Conservation (phyloP, 306 rosid genomes). For the Quercus variabilis region DNA sequence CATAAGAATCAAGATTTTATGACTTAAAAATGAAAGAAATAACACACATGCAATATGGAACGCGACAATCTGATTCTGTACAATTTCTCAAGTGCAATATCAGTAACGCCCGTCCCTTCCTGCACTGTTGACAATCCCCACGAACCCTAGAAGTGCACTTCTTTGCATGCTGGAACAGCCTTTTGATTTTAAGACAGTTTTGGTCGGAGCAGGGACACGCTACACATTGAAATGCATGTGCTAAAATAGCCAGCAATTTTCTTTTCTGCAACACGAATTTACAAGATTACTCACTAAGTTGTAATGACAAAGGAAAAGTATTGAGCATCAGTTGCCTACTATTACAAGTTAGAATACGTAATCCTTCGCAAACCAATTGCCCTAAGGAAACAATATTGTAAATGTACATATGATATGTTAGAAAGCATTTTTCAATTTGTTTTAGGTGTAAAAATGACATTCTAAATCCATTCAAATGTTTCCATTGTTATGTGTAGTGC, state of each 20-base stretch:
- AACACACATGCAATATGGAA: constrained; percentile 46
- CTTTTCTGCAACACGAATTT: constrained; percentile 16
- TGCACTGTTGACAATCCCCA: constrained; percentile 39
- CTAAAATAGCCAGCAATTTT: constrained; percentile 20
- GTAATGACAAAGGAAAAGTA: background rate
- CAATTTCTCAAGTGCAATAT: constrained; percentile 30
- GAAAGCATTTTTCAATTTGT: too few relatives aligned
- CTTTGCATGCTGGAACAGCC: constrained; percentile 32
- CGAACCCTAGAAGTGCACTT: constrained; percentile 24
- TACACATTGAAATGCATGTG: constrained; percentile 35
- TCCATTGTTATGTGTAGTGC: too few relatives aligned
- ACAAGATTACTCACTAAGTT: background rate
- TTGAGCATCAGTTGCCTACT: too few relatives aligned
- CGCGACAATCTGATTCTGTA: constrained; percentile 25
- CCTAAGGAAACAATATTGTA: too few relatives aligned
- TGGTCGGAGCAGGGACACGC: constrained; percentile 33
- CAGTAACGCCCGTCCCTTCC: constrained; percentile 26
- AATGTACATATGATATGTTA: too few relatives aligned
- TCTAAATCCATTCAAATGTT: too few relatives aligned
- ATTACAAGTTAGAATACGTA: too few relatives aligned
- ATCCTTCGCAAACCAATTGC: too few relatives aligned
- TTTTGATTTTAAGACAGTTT: constrained; percentile 33
- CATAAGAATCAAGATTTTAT: too few relatives aligned
- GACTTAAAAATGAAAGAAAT: too few relatives aligned
- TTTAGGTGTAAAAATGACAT: too few relatives aligned